Conservation (phyloP, 176 grass and related monocot genomes). For the Metroxylon sagu region DNA sequence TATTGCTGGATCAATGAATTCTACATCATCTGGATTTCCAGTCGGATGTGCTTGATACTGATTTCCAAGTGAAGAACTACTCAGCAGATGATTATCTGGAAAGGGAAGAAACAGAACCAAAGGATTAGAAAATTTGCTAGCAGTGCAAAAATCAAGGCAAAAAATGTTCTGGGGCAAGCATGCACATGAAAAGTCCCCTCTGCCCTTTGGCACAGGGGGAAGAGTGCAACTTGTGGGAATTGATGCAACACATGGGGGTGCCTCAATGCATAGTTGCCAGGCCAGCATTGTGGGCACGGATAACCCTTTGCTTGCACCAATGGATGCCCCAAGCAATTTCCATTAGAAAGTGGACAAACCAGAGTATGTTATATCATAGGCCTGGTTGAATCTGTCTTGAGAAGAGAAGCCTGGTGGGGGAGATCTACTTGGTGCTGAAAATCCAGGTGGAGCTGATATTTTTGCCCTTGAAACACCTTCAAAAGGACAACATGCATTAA, state of each 20-base stretch:
- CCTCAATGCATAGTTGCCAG: no score
- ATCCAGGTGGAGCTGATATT: constrained; percentile 30
- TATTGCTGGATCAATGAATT: constrained; percentile 91
- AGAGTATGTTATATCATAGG: constrained; percentile 27
- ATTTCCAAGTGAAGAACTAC: constrained; percentile 40
- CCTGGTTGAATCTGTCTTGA: constrained; percentile 29
- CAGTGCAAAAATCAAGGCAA: no score
- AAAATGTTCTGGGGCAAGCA: no score
- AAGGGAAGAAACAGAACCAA: constrained; percentile 6
- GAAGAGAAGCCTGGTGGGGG: constrained; percentile 37
- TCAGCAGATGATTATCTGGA: constrained; percentile 37
- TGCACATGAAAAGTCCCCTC: no score
- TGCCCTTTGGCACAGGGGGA: no score
- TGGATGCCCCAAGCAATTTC: no score
- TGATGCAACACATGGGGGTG: no score
- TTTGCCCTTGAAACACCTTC: constrained; percentile 38
- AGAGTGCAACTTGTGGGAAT: no score
- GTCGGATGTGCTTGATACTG: constrained; percentile 45
- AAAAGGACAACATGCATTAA: not conserved
- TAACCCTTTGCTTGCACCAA: no score
- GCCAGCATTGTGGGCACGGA: no score
- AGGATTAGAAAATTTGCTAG: not conserved
- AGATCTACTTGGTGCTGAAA: constrained; percentile 23
- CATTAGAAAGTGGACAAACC: constrained; percentile 2
- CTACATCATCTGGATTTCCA: constrained; percentile 53